Base-by-base conservation (phyloP, 1,284 basidiomycete species). In the Uromyces viciae-fabae region DNA sequence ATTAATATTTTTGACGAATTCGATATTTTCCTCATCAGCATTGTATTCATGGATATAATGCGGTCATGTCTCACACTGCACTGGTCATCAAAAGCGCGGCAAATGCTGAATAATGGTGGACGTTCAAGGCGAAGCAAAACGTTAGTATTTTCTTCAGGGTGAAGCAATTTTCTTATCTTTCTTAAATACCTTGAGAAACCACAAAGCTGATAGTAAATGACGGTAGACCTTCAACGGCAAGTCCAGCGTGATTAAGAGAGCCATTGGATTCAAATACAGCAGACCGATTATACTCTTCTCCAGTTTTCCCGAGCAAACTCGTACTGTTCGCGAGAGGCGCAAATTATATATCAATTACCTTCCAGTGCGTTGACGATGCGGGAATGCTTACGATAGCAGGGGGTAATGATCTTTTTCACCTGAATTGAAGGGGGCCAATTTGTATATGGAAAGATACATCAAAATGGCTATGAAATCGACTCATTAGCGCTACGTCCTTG, bases 11-110 rank as follows among this genome's bases (percentile, higher is more conserved):
- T n/a, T n/a, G n/a, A n/a, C n/a, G n/a, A n/a, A n/a, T n/a, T n/a
- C n/a, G n/a, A n/a, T n/a, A n/a, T n/a, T n/a, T n/a, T n/a, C n/a
- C n/a, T n/a, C n/a, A n/a, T n/a, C n/a, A n/a, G n/a, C n/a, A n/a
- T n/a, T n/a, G n/a, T n/a, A n/a, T n/a, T n/a, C n/a, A n/a, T n/a
- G n/a, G n/a, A n/a, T n/a, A n/a, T n/a, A n/a, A n/a, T n/a, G n/a
- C n/a, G n/a, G n/a, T n/a, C n/a, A 38, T 8, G 42, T 54, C 72
- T 81, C 31, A 81, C 79, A 81, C 49, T 28, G 79, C 79, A 62
- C 79, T 81, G 7, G 79, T 81, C 79, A 81, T 75, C n/a, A 81
- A 68, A 11, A 81, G 11, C 49, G 79, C 79, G 28, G 79, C 79
- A 75, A 74, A 81, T 33, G 79, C 79, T 81, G 40, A 28, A 64